phyloP scores from a whole-genome alignment of 129 eudicot species.

The Apium graveolens region DNA sequence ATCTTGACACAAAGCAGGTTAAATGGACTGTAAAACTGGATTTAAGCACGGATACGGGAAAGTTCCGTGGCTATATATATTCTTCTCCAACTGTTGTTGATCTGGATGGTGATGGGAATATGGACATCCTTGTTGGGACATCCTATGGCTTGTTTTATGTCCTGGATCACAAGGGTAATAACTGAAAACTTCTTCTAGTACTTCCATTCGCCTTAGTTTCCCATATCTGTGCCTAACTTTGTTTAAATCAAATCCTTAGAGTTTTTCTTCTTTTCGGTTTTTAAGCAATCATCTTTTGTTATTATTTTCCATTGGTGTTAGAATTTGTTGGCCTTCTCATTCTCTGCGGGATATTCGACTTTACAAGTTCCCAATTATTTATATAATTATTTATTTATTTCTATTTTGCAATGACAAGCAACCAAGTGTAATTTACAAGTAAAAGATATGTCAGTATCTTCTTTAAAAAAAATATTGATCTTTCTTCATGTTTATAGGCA shows the following conservation, averaged over 20 bases:
- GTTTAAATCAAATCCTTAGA: background rate
- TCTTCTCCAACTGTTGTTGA: constrained; percentile 93
- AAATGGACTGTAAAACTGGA: constrained; percentile 80
- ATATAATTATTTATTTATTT: background rate
- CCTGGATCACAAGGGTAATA: constrained; percentile 83
- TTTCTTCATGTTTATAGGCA: background rate
- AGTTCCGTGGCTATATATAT: constrained; percentile 83
- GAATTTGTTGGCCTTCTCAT: background rate
- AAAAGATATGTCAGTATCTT: background rate
- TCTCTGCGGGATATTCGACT: background rate
- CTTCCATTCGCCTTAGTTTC: background rate
- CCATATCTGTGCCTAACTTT: background rate
- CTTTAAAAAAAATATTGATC: background rate
- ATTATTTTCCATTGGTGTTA: background rate
- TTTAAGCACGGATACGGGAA: constrained; percentile 69
- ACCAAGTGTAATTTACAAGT: background rate
- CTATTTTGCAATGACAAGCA: background rate
- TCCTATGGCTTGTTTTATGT: constrained; percentile 91
- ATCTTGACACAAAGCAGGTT: constrained; percentile 94
- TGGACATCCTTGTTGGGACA: constrained; percentile 96
- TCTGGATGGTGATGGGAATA: constrained; percentile 91
- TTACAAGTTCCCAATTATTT: background rate
- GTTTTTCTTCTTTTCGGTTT: background rate
- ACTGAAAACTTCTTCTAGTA: background rate
- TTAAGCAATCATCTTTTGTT: background rate